Percentiles rank a stretch among this genome's conserved stretches.
Evolutionary conservation across 2,329 filamentous ascomycete genomes (phyloP).

Genomic region (Phyllosticta citrichinensis): DNA sequence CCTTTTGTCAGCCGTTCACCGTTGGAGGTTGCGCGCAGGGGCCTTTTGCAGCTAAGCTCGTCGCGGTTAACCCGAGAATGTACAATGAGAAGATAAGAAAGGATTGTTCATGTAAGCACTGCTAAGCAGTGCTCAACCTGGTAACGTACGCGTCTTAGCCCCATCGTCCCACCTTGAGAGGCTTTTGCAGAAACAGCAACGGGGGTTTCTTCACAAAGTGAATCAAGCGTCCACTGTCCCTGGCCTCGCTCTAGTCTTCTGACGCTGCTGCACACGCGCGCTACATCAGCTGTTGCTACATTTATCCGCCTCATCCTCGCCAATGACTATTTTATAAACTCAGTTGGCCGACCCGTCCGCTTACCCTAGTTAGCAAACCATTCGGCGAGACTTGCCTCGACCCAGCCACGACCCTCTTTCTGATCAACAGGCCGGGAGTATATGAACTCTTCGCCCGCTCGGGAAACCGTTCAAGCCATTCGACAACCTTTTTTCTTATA

Average conservation of each 20-base stretch:
- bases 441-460: not conserved
- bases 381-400: not conserved
- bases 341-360: not conserved
- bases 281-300: not conserved
- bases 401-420: not conserved
- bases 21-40: not conserved
- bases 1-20: not conserved
- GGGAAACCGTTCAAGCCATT: not conserved
- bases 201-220: not conserved
- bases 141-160: not conserved
- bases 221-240: not conserved
- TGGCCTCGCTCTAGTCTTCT: not conserved
- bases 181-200: not conserved
- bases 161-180: not conserved
- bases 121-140: not conserved
- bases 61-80: not conserved
- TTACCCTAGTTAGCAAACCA: not conserved
- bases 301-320: not conserved
- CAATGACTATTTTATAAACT: not conserved
- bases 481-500: not conserved
- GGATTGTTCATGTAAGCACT: not conserved
- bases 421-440: not conserved
- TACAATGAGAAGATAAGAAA: not conserved
- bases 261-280: not conserved
- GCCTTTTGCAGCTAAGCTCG: not conserved